Base-by-base conservation (phyloP, 2,329 filamentous ascomycete genomes). In the Cylindrodendrum hubeiense region DNA sequence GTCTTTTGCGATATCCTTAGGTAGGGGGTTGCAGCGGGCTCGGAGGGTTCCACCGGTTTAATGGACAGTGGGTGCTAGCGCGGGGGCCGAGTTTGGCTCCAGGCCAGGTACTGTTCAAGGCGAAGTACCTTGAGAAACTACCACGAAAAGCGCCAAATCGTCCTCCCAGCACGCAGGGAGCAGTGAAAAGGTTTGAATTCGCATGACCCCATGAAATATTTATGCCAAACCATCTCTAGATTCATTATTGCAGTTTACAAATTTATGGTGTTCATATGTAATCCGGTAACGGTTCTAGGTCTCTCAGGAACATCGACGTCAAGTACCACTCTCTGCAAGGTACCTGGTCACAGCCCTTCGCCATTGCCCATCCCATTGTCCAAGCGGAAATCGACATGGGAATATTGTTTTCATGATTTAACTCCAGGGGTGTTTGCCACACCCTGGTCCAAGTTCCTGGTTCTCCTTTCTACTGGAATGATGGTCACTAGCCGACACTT, bases 1-100 rank as follows among this genome's bases (percentile, higher is more conserved):
- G 50, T 34, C 63, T 55, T 44, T 63, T 33, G 54, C 17, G 62
- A 44, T 37, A n/a, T 19, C 17, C 37, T 39, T 39, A n/a, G 37
- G 37, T 39, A 39, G 37, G 37, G 37, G 37, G 37, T n/a, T n/a
- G 15, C 3, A n/a, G 7, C 37, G n/a, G 17, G 2, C 15, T 39
- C 15, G 5, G 37, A n/a, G 15, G 37, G 15, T 39, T 39, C 37
- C 34, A 17, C 37, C 15, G n/a, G 37, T n/a, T 39, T 39, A n/a
- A 17, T 39, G 17, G 34, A 39, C 7, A 8, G 37, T 39, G 37
- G 37, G 37, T 17, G 15, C 15, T 39, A n/a, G 37, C n/a, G 37
- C 37, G n/a, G 37, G 37, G 37, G n/a, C 7, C 37, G 15, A 39
- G 34, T 3, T 39, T 30, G 28, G 28, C 28, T 6, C 7, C 3